Evolutionary conservation across 805 yeast genomes (phyloP), one percentile per base, ranked within the genome.

Genomic region (Candida nemodendra): DNA sequence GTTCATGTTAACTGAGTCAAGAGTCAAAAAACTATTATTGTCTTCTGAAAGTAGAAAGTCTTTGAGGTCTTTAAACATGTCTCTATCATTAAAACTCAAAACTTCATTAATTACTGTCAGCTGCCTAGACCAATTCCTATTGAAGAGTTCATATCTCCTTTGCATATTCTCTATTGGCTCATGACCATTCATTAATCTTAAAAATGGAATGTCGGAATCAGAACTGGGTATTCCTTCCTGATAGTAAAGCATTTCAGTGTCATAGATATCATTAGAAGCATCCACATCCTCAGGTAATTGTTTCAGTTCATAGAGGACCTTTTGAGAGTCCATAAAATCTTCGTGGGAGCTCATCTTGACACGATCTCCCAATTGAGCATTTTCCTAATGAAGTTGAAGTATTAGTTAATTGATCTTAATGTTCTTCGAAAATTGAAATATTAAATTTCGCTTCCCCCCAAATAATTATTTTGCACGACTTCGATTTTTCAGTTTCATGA

Each of bases 141-240:
- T 49, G 45, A 65, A 75, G 27, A 71, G 45, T 23, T 62, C 58
- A 68, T 73, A 69, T 43, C 80, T 51, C 24, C 60, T 48, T 15
- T 56, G 39, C 17, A 65, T 61, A 37, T 66, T 62, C 2, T 54
- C 59, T 4, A 47, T 38, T 1, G 72, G 61, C 48, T 76, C 81
- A 12, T 59, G 44, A 1, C 77, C 78, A 13, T 65, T 64, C 26
- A 73, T 42, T 5, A 75, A 53, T 31, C 59, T 53, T 6, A 68
- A 61, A 54, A 74, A 71, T 9, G 78, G 78, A 5, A 61, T 43
- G 3, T 47, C 18, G 5, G 51, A 42, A 6, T 46, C 49, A 3
- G 41, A 33, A 2, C 34, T 28, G 0, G 55, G 47, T 11, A 44
- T 32, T 9, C 56, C 56, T 32, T 51, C 56, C 33, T 39, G 41